Percentiles rank a stretch among this genome's conserved stretches.
These are phyloP conservation scores for Fraxinus ornus DNA, from an alignment of 305 asterid species.

Conservation along the genomic window DNA sequence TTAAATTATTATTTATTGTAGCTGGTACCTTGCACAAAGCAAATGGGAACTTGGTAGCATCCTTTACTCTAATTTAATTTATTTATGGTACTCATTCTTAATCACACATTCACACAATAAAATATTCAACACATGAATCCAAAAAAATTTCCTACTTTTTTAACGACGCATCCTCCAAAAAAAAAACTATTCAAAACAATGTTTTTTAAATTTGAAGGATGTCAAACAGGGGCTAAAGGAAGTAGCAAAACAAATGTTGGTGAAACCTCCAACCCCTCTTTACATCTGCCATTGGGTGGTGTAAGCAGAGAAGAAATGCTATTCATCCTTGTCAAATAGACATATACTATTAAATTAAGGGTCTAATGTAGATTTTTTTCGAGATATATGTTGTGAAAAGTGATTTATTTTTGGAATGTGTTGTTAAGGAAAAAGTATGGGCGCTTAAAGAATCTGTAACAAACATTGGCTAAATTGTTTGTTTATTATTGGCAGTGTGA, in stretches of 20 bases:
- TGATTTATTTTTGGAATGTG: background rate
- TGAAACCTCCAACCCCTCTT: background rate
- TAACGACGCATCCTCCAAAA: no score
- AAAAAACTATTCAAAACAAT: no score
- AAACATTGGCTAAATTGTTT: background rate
- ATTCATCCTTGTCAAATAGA: background rate
- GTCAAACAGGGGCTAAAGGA: background rate
- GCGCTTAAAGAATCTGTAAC: background rate
- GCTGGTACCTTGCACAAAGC: background rate
- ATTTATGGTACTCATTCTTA: no score
- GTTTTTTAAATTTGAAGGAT: no score
- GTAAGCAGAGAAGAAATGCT: conserved; percentile 16
- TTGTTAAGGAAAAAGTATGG: no score
- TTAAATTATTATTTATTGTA: background rate
- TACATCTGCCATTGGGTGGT: background rate
- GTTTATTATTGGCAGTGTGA: conserved; percentile 20
- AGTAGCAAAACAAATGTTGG: background rate
- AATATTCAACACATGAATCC: no score
- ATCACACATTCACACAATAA: no score
- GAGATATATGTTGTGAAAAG: background rate
- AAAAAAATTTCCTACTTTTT: no score
- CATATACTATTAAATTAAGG: background rate
- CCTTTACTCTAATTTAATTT: no score
- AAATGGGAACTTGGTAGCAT: background rate
- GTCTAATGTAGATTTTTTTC: background rate